phyloP scores from a whole-genome alignment of 495 filamentous ascomycete species.

The Podospora sp. region DNA sequence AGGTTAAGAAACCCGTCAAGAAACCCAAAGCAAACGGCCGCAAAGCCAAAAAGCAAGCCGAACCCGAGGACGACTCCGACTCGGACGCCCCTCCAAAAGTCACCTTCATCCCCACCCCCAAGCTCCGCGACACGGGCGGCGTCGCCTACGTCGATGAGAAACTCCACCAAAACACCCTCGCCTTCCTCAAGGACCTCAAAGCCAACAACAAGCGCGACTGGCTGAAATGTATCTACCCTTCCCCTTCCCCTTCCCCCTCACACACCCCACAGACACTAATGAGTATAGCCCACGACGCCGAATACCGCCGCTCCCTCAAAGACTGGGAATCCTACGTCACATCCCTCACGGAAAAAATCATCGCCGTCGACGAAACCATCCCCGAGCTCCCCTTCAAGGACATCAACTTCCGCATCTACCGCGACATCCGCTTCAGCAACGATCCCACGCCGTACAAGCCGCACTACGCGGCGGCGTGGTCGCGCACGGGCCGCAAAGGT shows the following conservation, averaged over 20 bases:
- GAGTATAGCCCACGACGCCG: constrained; percentile 74
- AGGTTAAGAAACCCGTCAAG: constrained; percentile 28
- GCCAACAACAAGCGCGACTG: constrained; percentile 79
- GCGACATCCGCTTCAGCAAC: constrained; percentile 76
- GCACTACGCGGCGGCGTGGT: constrained; percentile 84
- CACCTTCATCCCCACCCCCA: constrained; percentile 67
- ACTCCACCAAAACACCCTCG: constrained; percentile 79
- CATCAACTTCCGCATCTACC: constrained; percentile 83
- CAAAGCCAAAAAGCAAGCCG: constrained; percentile 26
- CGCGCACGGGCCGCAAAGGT: constrained; percentile 80
- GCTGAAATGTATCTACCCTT: constrained; percentile 66
- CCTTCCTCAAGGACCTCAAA: constrained; percentile 74
- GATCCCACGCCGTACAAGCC: constrained; percentile 88
- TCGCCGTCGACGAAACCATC: constrained; percentile 72
- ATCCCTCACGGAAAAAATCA: constrained; percentile 67
- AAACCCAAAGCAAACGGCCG: constrained; percentile 28
- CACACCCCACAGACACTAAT: not conserved
- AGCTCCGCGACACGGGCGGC: constrained; percentile 66
- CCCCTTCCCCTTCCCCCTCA: not conserved
- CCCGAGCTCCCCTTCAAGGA: constrained; percentile 83
- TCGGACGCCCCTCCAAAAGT: constrained; percentile 40
- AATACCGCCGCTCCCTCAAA: constrained; percentile 73
- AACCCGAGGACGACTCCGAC: constrained; percentile 40
- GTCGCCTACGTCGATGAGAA: constrained; percentile 67
- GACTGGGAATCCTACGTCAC: constrained; percentile 80